phyloP scores from a whole-genome alignment of 139 green algal genomes.

The Chlamydomonas urium region DNA sequence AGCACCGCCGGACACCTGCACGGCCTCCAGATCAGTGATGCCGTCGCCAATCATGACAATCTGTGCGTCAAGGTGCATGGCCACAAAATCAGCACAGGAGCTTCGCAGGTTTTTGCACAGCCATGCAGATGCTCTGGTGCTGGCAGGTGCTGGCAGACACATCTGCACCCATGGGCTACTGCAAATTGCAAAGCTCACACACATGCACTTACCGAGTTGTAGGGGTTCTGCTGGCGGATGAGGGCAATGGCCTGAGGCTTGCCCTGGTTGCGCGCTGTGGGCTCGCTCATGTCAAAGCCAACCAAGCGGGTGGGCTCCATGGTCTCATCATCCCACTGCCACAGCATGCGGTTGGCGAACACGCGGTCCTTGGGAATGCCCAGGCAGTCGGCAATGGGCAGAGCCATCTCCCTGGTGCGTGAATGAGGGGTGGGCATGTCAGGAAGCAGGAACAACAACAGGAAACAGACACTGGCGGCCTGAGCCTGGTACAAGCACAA shows the following conservation, averaged over 20 bases:
- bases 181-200: no score
- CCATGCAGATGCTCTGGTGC: no score
- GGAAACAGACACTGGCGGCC: no score
- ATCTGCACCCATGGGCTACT: no score
- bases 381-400: slow-evolving; percentile 58
- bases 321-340: slow-evolving; percentile 26
- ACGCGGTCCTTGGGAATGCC: slow-evolving; percentile 58
- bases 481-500: no score
- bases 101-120: no score
- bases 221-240: slow-evolving; percentile 55
- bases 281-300: slow-evolving; percentile 62
- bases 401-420: slow-evolving; percentile 53
- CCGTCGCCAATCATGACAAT: slow-evolving; percentile 76
- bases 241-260: slow-evolving; percentile 49
- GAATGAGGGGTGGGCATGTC: neutral
- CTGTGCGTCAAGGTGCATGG: no score
- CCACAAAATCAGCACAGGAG: no score
- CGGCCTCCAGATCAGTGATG: slow-evolving; percentile 66
- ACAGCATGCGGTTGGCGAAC: slow-evolving; percentile 75
- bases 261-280: slow-evolving; percentile 59
- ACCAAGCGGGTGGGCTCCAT: slow-evolving; percentile 44
- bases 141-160: no score
- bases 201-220: slow-evolving; percentile 63
- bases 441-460: neutral
- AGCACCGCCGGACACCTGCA: slow-evolving; percentile 46